A percentile compares a stretch with the other conserved stretches of the same genome.
Evolutionary conservation across 345 rosid genomes (phyloP).

Genomic region (Brassica carinata): DNA sequence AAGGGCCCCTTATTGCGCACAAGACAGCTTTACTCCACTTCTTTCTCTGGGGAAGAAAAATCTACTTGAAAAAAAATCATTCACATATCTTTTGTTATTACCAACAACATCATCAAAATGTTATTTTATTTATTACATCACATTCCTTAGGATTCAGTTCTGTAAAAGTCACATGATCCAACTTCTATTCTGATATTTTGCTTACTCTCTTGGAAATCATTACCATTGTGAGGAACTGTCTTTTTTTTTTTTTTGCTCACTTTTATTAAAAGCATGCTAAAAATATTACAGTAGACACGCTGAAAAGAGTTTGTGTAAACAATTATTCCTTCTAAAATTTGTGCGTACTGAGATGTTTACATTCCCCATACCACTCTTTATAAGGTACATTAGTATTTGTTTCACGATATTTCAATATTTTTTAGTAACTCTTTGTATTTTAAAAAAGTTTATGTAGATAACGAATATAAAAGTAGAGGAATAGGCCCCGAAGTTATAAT

Average conservation of each 20-base stretch:
- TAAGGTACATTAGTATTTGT: background rate
- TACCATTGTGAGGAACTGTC: conserved; percentile 29
- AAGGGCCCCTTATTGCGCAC: conserved; percentile 11
- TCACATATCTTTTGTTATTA: conserved; percentile 26
- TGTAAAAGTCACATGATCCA: conserved; percentile 48
- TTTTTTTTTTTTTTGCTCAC: background rate
- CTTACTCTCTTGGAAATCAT: conserved; percentile 43
- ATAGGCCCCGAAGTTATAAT: conserved; percentile 17
- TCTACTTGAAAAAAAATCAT: conserved; percentile 2
- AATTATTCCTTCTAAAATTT: background rate
- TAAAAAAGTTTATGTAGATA: conserved; percentile 12
- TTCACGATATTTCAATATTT: background rate
- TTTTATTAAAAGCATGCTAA: conserved; percentile 25
- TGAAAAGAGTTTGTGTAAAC: conserved; percentile 13
- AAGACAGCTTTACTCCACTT: conserved; percentile 44
- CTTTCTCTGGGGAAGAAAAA: conserved; percentile 10
- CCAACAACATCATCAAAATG: conserved; percentile 35
- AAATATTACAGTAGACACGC: conserved; percentile 20
- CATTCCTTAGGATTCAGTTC: conserved; percentile 44
- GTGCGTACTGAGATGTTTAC: conserved; percentile 26
- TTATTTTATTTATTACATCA: conserved; percentile 20
- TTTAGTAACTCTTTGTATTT: background rate
- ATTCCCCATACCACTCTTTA: conserved; percentile 19
- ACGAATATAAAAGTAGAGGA: conserved; percentile 1
- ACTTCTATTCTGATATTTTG: conserved; percentile 37